Evolutionary conservation across 441 rosid genomes (phyloP), one percentile per base, ranked within the genome.

Genomic region (Biscutella laevigata): DNA sequence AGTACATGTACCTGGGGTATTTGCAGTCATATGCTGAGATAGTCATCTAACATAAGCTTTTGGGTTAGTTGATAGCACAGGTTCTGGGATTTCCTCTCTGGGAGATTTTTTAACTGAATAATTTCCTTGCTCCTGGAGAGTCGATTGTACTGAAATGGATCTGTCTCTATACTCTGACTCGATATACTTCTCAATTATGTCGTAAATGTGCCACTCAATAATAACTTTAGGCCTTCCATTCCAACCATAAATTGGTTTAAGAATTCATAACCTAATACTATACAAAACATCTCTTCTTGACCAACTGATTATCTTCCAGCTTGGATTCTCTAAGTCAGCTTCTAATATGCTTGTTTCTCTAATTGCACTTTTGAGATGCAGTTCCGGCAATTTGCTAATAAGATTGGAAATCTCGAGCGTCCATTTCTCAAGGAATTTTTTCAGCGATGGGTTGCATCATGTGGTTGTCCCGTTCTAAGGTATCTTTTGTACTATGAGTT

Each of bases 401-500:
- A 88, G 75, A 78, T 88, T 62, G 97, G 97, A 64, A 92, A 88
- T 73, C 90, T 88, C 39, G 99, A 88, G 79, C 95, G 97, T 48
- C 97, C 95, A 22, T 92, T 88, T 74, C 82, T 88, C 34, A 92
- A 92, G 66, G 99, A 88, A 50, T 86, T 86, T 76, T 92, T 92
- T 52, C 89, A 86, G 28, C 77, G 97, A 48, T 92, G 99, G 99
- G 95, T 92, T 28, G 78, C 77, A 62, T 86, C 84, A 4, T 69
- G 86, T 69, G 97, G 99, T 17, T 84, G 97, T 71, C 99, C 99
- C 10, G 67, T 86, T 37, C 78, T 88, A 32, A 88, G 99, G 99
- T 92, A 71, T 59, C 19, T 30, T 51, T 32, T 47, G 11, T 68
- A 13, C 53, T 38, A 24, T 43, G 43, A 26, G 20, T 30, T 46